These are phyloP conservation scores for Dicorynia guianensis DNA, from an alignment of 306 rosid genomes.

Conservation along the genomic window DNA sequence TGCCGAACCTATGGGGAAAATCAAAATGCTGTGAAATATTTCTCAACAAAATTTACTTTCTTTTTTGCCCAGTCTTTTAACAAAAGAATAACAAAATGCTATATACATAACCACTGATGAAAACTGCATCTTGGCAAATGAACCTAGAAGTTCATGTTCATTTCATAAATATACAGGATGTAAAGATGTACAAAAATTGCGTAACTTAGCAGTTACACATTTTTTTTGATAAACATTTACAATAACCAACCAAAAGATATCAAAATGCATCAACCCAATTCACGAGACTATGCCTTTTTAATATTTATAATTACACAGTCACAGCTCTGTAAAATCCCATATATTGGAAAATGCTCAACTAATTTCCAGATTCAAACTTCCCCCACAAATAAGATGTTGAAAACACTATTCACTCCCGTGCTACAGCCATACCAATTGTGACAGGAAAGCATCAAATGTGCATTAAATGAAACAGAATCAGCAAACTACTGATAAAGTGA, in stretches of 20 bases:
- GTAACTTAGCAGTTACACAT: not conserved
- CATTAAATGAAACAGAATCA: not conserved
- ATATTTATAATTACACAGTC: slow-evolving; percentile 1
- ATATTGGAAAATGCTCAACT: slow-evolving; percentile 2
- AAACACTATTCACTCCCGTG: not conserved
- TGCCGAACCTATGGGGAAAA: slow-evolving; percentile 1
- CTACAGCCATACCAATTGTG: not conserved
- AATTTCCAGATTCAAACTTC: slow-evolving; percentile 26
- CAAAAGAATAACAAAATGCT: slow-evolving; percentile 11
- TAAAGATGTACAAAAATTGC: slow-evolving; percentile 16
- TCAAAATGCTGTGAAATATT: slow-evolving; percentile 11
- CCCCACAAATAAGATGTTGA: slow-evolving; percentile 11
- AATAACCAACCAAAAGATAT: slow-evolving; percentile 2
- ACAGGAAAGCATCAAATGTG: slow-evolving; percentile 9
- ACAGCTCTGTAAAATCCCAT: not conserved
- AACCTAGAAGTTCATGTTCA: slow-evolving; percentile 15
- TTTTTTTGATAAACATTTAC: not conserved
- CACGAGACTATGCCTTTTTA: slow-evolving; percentile 4
- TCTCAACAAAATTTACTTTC: not conserved
- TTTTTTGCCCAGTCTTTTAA: slow-evolving; percentile 12
- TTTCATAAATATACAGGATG: slow-evolving; percentile 6
- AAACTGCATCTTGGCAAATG: slow-evolving; percentile 4
- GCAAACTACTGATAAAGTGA: slow-evolving; percentile 30
- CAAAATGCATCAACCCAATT: slow-evolving; percentile 1
- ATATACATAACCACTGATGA: slow-evolving; percentile 19